phyloP scores from a whole-genome alignment of 1,139 yeast species.

The Sugiyamaella neomexicana region DNA sequence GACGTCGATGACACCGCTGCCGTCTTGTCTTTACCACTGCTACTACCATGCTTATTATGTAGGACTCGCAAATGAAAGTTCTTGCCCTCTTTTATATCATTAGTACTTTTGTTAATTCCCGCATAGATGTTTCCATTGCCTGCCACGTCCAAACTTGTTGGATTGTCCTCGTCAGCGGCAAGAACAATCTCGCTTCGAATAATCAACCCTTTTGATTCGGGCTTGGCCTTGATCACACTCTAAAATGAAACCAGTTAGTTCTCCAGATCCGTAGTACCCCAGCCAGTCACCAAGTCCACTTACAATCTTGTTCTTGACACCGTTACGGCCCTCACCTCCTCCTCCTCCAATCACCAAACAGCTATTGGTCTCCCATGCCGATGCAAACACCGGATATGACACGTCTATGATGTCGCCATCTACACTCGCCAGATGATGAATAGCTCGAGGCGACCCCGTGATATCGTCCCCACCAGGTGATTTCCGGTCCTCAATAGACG shows the following conservation, averaged over 20 bases:
- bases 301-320: conserved; percentile 75
- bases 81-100: conserved; percentile 56
- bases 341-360: conserved; percentile 83
- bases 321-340: conserved; percentile 90
- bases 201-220: conserved; percentile 19
- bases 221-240: conserved; percentile 27
- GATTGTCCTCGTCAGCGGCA: conserved; percentile 37
- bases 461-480: not conserved
- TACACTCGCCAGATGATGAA: not conserved
- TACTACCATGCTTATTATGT: conserved; percentile 38
- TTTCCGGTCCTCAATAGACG: not conserved
- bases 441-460: conserved; percentile 1
- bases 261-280: conserved; percentile 6
- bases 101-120: conserved; percentile 71
- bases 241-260: conserved; percentile 10
- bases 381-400: conserved; percentile 82
- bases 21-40: conserved; percentile 16
- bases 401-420: conserved; percentile 43
- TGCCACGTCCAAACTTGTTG: conserved; percentile 37
- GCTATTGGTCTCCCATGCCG: conserved; percentile 63
- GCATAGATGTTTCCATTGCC: conserved; percentile 52
- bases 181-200: conserved; percentile 29
- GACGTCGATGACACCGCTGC: not conserved
- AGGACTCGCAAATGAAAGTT: conserved; percentile 76
- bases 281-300: conserved; percentile 9